Evolutionary conservation across 768 basidiomycete genomes (phyloP).

Genomic region (Mycena vitilis): DNA sequence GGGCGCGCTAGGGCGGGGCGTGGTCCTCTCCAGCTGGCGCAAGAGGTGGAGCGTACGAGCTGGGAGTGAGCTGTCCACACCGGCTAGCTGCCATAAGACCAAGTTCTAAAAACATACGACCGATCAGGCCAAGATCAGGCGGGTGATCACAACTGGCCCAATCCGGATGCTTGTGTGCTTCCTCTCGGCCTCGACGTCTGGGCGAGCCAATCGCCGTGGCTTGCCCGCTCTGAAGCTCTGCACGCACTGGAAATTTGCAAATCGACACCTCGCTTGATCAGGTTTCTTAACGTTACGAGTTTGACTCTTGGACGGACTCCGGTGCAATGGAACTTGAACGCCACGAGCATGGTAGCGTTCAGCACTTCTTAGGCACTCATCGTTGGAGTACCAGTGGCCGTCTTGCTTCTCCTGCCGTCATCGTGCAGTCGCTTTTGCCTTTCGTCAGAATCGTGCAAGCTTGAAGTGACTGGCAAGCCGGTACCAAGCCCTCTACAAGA

Average conservation of each 20-base stretch:
- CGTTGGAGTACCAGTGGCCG: too few relatives aligned
- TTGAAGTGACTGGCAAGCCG: too few relatives aligned
- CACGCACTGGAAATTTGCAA: neutral
- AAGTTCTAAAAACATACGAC: slow-evolving; percentile 1
- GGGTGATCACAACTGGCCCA: neutral
- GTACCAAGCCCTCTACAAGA: too few relatives aligned
- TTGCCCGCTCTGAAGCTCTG: neutral
- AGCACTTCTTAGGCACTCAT: too few relatives aligned
- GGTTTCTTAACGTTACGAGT: neutral
- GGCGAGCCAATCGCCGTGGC: neutral
- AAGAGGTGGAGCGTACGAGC: slow-evolving; percentile 9
- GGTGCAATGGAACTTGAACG: neutral
- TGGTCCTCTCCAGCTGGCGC: slow-evolving; percentile 7
- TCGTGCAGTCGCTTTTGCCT: too few relatives aligned
- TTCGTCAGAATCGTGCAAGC: too few relatives aligned
- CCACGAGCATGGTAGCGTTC: neutral
- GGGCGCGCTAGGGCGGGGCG: slow-evolving; percentile 9
- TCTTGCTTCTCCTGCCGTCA: too few relatives aligned
- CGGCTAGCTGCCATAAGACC: neutral
- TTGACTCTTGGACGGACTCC: neutral
- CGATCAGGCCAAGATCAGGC: neutral
- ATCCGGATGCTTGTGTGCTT: neutral
- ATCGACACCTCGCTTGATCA: neutral
- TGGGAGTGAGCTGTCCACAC: neutral
- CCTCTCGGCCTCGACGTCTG: neutral